A percentile compares a stretch with the other conserved stretches of the same genome.
phyloP scores from a whole-genome alignment of 352 stramenopile species.

The Pelagophyceae sp. region DNA sequence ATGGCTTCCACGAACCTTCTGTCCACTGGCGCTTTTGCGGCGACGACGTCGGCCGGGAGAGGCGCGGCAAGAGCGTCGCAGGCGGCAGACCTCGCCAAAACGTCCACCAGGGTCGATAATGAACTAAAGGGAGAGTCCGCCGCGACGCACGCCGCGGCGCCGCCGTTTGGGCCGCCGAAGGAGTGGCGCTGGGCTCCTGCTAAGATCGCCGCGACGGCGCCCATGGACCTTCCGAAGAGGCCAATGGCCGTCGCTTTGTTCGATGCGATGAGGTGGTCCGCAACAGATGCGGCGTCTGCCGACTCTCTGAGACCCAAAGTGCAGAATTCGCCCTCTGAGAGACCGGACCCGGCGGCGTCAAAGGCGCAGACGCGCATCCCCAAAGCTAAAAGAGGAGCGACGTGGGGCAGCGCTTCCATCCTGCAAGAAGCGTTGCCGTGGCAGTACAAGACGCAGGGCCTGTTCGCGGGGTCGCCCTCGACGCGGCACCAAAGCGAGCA shows the following conservation, averaged over 20 bases:
- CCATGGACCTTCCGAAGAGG: not conserved
- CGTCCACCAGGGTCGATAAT: not conserved
- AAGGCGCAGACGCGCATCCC: slow-evolving; percentile 6
- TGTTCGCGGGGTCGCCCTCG: not conserved
- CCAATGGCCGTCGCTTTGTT: not conserved
- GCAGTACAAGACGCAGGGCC: slow-evolving; percentile 5
- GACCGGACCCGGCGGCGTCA: not conserved
- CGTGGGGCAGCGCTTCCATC: not conserved
- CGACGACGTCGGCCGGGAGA: not conserved
- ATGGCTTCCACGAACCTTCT: not conserved
- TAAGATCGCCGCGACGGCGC: slow-evolving; percentile 9
- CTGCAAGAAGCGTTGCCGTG: slow-evolving; percentile 18
- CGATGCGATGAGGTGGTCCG: not conserved
- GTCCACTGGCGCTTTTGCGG: not conserved
- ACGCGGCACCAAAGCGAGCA: slow-evolving; percentile 8
- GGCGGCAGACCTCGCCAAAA: not conserved
- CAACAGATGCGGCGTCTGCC: not conserved
- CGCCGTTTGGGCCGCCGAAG: not conserved
- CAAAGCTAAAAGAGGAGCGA: not conserved
- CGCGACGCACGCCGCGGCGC: slow-evolving; percentile 10
- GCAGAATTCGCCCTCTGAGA: not conserved
- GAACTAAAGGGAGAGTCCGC: slow-evolving; percentile 16
- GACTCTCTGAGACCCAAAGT: not conserved
- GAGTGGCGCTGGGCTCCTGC: not conserved
- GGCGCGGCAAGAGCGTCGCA: not conserved